Conservation (phyloP, 2,329 filamentous ascomycete species). For the Colletotrichum sp. region DNA sequence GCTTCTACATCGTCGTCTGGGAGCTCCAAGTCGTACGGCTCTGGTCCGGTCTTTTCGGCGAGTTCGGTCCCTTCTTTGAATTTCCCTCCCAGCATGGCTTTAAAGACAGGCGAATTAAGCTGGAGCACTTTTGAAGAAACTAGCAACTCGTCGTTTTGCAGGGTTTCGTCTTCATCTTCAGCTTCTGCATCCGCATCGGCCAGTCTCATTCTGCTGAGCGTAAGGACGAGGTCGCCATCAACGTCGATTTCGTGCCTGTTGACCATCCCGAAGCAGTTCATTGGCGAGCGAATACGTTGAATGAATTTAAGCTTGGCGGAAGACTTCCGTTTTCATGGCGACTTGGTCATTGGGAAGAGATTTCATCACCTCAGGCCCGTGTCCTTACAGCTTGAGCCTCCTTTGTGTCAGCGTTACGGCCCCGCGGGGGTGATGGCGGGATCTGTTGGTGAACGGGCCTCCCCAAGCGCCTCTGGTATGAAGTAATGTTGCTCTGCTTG, state of each 20-base stretch:
- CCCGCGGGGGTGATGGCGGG: not conserved
- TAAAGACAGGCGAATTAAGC: slow-evolving; percentile 29
- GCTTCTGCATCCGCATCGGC: not conserved
- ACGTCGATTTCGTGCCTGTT: slow-evolving; percentile 2
- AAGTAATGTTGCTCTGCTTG: not conserved
- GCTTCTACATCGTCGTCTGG: slow-evolving; percentile 33
- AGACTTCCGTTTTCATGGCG: not conserved
- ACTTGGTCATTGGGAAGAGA: not conserved
- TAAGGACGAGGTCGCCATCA: slow-evolving; percentile 23
- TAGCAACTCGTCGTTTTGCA: slow-evolving; percentile 1
- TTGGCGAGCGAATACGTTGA: not conserved
- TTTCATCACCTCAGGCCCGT: not conserved
- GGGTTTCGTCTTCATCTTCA: slow-evolving; percentile 3
- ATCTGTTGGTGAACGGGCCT: not conserved
- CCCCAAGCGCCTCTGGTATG: not conserved
- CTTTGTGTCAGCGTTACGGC: not conserved
- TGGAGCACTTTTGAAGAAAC: slow-evolving; percentile 25
- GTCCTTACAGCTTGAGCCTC: not conserved
- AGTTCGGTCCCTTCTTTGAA: slow-evolving; percentile 26
- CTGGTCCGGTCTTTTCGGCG: not conserved
- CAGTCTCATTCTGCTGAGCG: not conserved
- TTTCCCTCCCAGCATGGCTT: slow-evolving; percentile 25
- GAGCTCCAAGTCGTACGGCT: slow-evolving; percentile 16
- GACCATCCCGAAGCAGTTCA: not conserved
- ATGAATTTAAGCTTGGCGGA: not conserved